Base-by-base conservation (phyloP, 2,329 filamentous ascomycete species). In the Colletotrichum spinosum region DNA sequence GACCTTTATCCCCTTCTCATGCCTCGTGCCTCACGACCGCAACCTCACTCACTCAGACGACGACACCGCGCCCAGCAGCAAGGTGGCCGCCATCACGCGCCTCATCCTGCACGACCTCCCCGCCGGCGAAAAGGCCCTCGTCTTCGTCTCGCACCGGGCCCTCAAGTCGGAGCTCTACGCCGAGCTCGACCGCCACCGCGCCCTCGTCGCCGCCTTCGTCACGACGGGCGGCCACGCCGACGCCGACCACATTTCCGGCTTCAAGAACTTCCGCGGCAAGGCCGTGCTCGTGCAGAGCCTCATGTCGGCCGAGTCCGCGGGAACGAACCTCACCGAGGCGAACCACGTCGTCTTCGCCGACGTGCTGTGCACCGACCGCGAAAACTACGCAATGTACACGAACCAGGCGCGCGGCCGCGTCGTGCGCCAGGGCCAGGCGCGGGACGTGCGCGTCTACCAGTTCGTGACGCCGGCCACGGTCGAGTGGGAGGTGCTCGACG, bases 301-400 rank as follows among this genome's bases (percentile, higher is more conserved):
- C 39, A 77, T 77, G 69, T 74, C 74, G 8, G 70, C 74, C 4
- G 75, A 79, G 37, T 77, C 79, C 3, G 78, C 81, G 0, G 81
- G 81, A 0, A 77, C 74, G 33, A 82, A 83, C 64, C 70, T 81
- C 11, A 76, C 76, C 10, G 72, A 75, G 25, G 80, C 80, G 1
- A 81, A 79, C 59, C 80, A 82, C 57, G 71, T 82, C 53, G 73
- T 83, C 46, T 81, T 82, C 55, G 72, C 76, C 0, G 76, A 72
- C 6, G 77, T 80, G 0, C 72, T 76, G 12, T 75, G 73, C 17
- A 67, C 68, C 6, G 70, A 76, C 52, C 72, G 75, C 55, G 70
- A 74, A 6, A 70, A 73, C 5, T 80, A 75, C 52, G 70, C 76
- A 8, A 72, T 73, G 50, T 76, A 74, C 50, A 76, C 81, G 68